Evolutionary conservation across 768 basidiomycete species (phyloP).

Genomic region (Kwoniella sp.): DNA sequence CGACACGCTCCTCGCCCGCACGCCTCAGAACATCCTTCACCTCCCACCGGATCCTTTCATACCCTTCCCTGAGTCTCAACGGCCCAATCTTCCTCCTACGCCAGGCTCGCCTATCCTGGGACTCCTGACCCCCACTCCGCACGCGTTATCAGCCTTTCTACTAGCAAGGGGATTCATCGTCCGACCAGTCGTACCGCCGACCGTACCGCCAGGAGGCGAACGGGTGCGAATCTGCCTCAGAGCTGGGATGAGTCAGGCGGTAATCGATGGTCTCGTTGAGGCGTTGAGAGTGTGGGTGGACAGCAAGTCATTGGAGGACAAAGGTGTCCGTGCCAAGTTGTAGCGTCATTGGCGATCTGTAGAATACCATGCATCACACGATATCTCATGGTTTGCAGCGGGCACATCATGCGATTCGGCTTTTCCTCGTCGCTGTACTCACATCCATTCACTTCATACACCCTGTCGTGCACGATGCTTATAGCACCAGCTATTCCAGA

Average conservation of each 20-base stretch:
- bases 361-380: slow-evolving; percentile 8
- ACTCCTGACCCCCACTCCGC: slow-evolving; percentile 74
- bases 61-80: slow-evolving; percentile 4
- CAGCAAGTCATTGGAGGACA: slow-evolving; percentile 4
- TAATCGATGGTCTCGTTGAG: slow-evolving; percentile 65
- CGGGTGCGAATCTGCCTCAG: slow-evolving; percentile 88
- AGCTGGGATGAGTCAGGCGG: slow-evolving; percentile 68
- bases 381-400: background rate
- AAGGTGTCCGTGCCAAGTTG: slow-evolving; percentile 21
- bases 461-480: too few relatives aligned
- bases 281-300: slow-evolving; percentile 59
- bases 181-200: slow-evolving; percentile 64
- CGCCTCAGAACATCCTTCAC: slow-evolving; percentile 18
- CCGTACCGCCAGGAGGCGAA: slow-evolving; percentile 82
- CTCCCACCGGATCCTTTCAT: slow-evolving; percentile 16
- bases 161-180: slow-evolving; percentile 53
- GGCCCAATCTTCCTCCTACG: slow-evolving; percentile 54
- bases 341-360: background rate
- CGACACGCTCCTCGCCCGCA: slow-evolving; percentile 16
- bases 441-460: too few relatives aligned
- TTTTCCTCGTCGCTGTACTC: too few relatives aligned
- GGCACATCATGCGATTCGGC: too few relatives aligned
- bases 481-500: too few relatives aligned
- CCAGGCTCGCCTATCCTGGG: slow-evolving; percentile 78
- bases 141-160: slow-evolving; percentile 73